Conservation (phyloP, 2,329 filamentous ascomycete species). For the Fusarium buxicola region DNA sequence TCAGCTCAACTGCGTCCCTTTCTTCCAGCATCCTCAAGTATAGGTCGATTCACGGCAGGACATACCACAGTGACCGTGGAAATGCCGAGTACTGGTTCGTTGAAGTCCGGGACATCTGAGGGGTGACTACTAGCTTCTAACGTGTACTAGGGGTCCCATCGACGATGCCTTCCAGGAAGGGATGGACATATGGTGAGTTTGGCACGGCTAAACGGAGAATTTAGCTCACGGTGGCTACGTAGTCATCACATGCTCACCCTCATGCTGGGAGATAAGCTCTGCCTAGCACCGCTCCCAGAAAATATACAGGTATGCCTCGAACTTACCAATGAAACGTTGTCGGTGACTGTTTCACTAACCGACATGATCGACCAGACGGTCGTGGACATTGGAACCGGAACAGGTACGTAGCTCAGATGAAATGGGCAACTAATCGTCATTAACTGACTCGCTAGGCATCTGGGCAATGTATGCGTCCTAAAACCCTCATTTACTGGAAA, state of each 20-base stretch:
- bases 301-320: neutral
- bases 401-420: neutral
- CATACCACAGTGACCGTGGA: neutral
- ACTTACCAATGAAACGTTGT: fast-evolving
- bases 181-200: constrained; percentile 18
- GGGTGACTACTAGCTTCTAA: neutral
- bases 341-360: neutral
- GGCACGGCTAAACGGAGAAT: fast-evolving
- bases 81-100: constrained; percentile 14
- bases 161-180: constrained; percentile 1
- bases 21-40: constrained; percentile 7
- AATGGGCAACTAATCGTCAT: fast-evolving
- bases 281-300: neutral
- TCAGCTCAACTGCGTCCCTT: neutral
- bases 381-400: constrained; percentile 8
- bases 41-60: neutral
- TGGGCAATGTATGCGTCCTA: constrained; percentile 10
- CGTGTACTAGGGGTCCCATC: neutral
- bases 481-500: fast-evolving
- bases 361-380: neutral
- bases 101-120: fast-evolving
- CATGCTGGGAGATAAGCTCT: neutral
- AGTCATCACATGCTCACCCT: constrained; percentile 3
- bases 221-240: fast-evolving
- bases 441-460: neutral